Conservation (phyloP, 2,329 filamentous ascomycete species). For the Botryotinia convoluta region DNA sequence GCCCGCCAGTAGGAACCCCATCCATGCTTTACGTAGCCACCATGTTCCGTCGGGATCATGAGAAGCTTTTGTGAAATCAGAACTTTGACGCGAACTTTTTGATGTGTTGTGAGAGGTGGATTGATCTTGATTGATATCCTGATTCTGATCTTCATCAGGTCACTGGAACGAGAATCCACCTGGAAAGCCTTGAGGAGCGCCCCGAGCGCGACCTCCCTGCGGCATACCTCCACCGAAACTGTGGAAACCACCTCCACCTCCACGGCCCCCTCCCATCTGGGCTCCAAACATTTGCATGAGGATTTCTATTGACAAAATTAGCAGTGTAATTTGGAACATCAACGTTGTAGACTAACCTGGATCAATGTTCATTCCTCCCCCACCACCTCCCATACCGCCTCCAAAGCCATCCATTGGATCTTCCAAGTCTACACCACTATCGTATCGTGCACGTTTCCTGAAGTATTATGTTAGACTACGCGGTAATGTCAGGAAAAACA, state of each 20-base stretch:
- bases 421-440: conserved; percentile 87
- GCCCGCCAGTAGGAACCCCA: conserved; percentile 35
- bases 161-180: conserved; percentile 59
- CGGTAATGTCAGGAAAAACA: neutral
- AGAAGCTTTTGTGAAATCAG: conserved; percentile 21
- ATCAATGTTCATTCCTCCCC: conserved; percentile 43
- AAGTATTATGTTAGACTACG: conserved; percentile 40
- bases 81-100: conserved; percentile 11
- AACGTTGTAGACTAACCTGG: conserved; percentile 24
- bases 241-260: conserved; percentile 49
- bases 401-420: conserved; percentile 75
- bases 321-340: neutral
- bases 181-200: conserved; percentile 44
- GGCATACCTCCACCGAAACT: conserved; percentile 52
- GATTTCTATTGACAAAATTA: conserved; percentile 29
- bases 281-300: conserved; percentile 40
- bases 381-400: conserved; percentile 57
- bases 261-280: conserved; percentile 45
- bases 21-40: conserved; percentile 33
- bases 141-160: conserved; percentile 35
- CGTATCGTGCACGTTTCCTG: conserved; percentile 84
- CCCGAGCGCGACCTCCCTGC: conserved; percentile 33
- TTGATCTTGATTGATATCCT: conserved; percentile 15
- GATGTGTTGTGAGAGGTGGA: conserved; percentile 5
- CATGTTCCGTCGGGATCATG: conserved; percentile 25